Conservation (phyloP, 169 alveolate species). For the Eimeria necatrix region DNA sequence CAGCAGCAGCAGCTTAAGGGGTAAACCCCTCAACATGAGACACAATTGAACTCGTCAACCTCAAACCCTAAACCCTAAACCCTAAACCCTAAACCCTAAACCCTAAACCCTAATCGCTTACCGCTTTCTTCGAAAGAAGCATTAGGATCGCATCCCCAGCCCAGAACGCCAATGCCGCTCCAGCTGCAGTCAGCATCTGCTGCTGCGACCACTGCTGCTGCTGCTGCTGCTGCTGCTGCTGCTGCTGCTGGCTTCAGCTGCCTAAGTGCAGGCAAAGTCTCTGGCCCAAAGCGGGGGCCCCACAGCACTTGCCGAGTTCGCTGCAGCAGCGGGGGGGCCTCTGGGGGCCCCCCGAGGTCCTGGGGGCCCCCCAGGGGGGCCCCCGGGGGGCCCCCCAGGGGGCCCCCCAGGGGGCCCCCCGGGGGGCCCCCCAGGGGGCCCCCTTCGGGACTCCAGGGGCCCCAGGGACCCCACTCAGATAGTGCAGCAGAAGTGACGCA, state of each 20-base stretch:
- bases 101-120: conserved; percentile 2
- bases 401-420: too few species aligned
- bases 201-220: conserved; percentile 23
- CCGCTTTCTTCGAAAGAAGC: conserved; percentile 51
- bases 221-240: conserved; percentile 36
- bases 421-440: conserved; percentile 11
- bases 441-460: background rate
- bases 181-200: conserved; percentile 19
- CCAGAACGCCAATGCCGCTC: conserved; percentile 25
- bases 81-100: background rate
- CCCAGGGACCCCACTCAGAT: conserved; percentile 45
- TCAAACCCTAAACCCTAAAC: too few species aligned
- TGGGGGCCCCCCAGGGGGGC: too few species aligned
- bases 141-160: conserved; percentile 30
- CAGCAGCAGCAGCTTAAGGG: background rate
- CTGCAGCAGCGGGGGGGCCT: conserved; percentile 54
- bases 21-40: background rate
- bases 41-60: too few species aligned
- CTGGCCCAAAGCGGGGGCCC: conserved; percentile 21
- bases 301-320: background rate
- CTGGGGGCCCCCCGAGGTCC: too few species aligned
- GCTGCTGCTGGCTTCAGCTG: conserved; percentile 43
- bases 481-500: conserved; percentile 4
- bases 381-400: too few species aligned
- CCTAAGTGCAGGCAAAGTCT: background rate